Conservation (phyloP, 768 basidiomycete species). For the Tylopilus subfusipes region DNA sequence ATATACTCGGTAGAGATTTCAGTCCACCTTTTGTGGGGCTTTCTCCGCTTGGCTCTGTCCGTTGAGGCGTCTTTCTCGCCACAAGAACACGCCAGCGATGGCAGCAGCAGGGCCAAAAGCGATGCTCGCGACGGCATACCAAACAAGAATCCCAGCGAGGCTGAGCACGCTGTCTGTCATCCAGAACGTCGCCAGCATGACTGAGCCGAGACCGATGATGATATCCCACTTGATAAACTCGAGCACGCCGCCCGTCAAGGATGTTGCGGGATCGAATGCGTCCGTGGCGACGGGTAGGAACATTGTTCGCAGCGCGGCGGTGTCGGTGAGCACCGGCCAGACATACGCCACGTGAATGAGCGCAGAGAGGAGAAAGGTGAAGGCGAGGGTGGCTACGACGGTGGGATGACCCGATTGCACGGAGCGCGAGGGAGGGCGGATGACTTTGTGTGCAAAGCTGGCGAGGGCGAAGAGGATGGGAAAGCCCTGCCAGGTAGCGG, state of each 20-base stretch:
- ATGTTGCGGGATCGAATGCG: background rate
- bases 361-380: conserved; percentile 21
- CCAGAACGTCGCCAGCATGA: conserved; percentile 48
- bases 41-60: background rate
- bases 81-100: conserved; percentile 43
- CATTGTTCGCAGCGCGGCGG: conserved; percentile 1
- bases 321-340: conserved; percentile 12
- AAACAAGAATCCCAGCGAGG: conserved; percentile 35
- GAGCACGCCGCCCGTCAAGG: conserved; percentile 18
- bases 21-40: conserved; percentile 1
- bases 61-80: conserved; percentile 43
- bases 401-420: conserved; percentile 21
- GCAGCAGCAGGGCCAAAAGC: conserved; percentile 52
- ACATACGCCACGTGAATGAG: conserved; percentile 27
- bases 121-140: conserved; percentile 42
- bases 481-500: conserved; percentile 53
- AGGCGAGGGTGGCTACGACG: conserved; percentile 13
- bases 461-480: conserved; percentile 47
- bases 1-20: background rate
- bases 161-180: conserved; percentile 36
- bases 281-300: conserved; percentile 15
- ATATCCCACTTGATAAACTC: conserved; percentile 54
- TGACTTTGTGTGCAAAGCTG: conserved; percentile 35
- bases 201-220: conserved; percentile 37
- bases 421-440: conserved; percentile 30